phyloP scores from a whole-genome alignment of 495 filamentous ascomycete genomes.

The Pyrenula aspistea region DNA sequence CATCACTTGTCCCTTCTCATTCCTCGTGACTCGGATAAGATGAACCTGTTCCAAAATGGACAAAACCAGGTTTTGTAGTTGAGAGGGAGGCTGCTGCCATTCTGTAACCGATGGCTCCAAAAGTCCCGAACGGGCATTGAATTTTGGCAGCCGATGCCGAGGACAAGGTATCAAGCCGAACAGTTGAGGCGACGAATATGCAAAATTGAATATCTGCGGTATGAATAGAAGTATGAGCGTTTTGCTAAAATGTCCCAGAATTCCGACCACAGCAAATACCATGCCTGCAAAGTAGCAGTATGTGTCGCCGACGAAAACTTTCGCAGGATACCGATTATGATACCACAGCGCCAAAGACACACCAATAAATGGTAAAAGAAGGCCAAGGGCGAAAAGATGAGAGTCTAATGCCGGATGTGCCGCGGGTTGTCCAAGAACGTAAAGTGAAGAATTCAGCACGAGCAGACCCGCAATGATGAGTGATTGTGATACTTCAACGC shows the following conservation, averaged over 20 bases:
- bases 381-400: slow-evolving; percentile 89
- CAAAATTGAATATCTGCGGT: slow-evolving; percentile 91
- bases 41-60: slow-evolving; percentile 51
- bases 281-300: slow-evolving; percentile 99
- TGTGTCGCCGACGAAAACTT: slow-evolving; percentile 93
- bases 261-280: slow-evolving; percentile 95
- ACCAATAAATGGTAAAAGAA: slow-evolving; percentile 86
- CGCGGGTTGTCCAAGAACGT: slow-evolving; percentile 19
- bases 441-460: slow-evolving; percentile 77
- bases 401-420: slow-evolving; percentile 86
- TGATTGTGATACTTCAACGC: slow-evolving; percentile 90
- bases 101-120: slow-evolving; percentile 74
- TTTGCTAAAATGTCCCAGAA: slow-evolving; percentile 96
- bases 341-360: slow-evolving; percentile 75
- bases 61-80: slow-evolving; percentile 44
- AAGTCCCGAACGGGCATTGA: slow-evolving; percentile 71
- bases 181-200: slow-evolving; percentile 85
- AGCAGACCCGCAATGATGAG: slow-evolving; percentile 79
- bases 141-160: slow-evolving; percentile 77
- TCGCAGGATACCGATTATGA: slow-evolving; percentile 95
- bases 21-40: slow-evolving; percentile 50
- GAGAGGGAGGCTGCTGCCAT: slow-evolving; percentile 63
- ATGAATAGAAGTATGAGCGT: slow-evolving; percentile 83
- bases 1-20: slow-evolving; percentile 55
- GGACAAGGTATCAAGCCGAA: slow-evolving; percentile 85